phyloP scores from a whole-genome alignment of 306 rosid genomes.

The Trifolium fragiferum region DNA sequence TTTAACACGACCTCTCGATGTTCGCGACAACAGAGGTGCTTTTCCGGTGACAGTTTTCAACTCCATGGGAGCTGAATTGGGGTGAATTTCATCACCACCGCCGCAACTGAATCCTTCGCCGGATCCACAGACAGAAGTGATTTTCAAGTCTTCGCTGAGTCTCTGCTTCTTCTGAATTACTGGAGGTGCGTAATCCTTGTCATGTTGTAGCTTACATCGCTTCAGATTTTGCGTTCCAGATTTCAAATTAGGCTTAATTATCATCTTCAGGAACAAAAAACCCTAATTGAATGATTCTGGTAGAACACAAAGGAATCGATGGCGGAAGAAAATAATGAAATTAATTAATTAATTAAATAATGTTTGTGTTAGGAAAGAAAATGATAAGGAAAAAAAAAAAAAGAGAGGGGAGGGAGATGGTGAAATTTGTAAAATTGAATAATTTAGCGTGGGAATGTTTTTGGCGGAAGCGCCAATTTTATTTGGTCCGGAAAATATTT shows the following conservation, averaged over 20 bases:
- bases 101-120: constrained; percentile 27
- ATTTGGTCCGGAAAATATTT: background rate
- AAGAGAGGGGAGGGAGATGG: background rate
- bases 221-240: constrained; percentile 61
- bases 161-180: constrained; percentile 56
- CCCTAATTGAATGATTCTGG: constrained; percentile 40
- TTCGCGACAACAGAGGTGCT: constrained; percentile 45
- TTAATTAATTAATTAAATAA: too few species aligned
- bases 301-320: too few species aligned
- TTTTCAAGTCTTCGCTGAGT: constrained; percentile 26
- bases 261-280: constrained; percentile 23
- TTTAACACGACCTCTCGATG: constrained; percentile 68
- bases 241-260: constrained; percentile 60
- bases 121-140: too few species aligned
- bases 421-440: background rate
- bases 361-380: background rate
- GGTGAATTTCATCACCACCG: constrained; percentile 45
- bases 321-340: too few species aligned
- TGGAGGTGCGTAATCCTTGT: constrained; percentile 38
- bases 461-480: background rate
- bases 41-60: constrained; percentile 32
- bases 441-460: background rate
- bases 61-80: constrained; percentile 45
- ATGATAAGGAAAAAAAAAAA: background rate
- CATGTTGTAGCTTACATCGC: constrained; percentile 61